phyloP scores from a whole-genome alignment of 495 filamentous ascomycete species.

The Hypoxylon cercidicola region DNA sequence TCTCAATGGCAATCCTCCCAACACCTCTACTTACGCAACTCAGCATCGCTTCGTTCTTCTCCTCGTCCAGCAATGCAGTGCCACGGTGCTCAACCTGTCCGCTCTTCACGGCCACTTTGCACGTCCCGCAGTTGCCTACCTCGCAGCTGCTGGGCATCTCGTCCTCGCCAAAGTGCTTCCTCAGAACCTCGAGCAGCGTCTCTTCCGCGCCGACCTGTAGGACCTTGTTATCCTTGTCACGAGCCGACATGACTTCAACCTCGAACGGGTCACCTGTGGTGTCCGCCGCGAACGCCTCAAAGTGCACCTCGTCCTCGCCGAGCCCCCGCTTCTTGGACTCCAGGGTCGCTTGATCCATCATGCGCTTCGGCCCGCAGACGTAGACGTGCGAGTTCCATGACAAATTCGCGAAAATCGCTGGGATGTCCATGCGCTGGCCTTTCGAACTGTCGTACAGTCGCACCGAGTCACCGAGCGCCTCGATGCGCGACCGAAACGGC shows the following conservation, averaged over 20 bases:
- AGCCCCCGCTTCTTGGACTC: constrained; percentile 53
- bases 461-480: constrained; percentile 46
- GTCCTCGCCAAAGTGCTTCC: constrained; percentile 50
- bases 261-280: constrained; percentile 66
- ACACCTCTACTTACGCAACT: constrained; percentile 61
- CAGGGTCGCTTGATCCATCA: constrained; percentile 58
- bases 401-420: constrained; percentile 48
- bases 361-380: constrained; percentile 62
- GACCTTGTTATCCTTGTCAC: constrained; percentile 38
- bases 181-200: constrained; percentile 56
- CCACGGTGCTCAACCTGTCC: constrained; percentile 66
- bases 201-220: constrained; percentile 55
- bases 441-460: constrained; percentile 58
- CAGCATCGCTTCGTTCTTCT: constrained; percentile 55
- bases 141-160: constrained; percentile 62
- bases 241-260: constrained; percentile 50
- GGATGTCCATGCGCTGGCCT: constrained; percentile 60
- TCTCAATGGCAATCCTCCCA: constrained; percentile 57
- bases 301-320: constrained; percentile 60
- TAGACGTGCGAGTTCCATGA: constrained; percentile 64
- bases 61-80: constrained; percentile 56
- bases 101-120: constrained; percentile 57
- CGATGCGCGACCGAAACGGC: constrained; percentile 56
- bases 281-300: constrained; percentile 64
- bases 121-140: constrained; percentile 70